These are phyloP conservation scores for Cenococcum geophilum DNA, from an alignment of 495 filamentous ascomycete genomes.

Conservation along the genomic window DNA sequence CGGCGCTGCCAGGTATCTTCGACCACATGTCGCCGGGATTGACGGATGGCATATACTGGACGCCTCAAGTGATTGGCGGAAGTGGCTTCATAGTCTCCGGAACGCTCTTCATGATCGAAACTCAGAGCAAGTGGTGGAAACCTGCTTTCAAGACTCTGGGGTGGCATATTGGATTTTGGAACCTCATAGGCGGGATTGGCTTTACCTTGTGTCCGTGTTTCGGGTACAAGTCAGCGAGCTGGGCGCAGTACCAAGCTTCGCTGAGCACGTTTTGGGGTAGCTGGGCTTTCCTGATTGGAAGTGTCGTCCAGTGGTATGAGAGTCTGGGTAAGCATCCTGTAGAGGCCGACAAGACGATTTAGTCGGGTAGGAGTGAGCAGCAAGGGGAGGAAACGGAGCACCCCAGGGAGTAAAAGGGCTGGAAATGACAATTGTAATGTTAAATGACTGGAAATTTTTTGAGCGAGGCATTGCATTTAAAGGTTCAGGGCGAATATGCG, in stretches of 20 bases:
- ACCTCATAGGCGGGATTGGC: constrained; percentile 56
- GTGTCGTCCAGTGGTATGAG: constrained; percentile 60
- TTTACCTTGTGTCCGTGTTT: constrained; percentile 64
- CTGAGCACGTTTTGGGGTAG: constrained; percentile 62
- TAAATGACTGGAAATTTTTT: too few relatives aligned
- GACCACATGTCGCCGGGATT: constrained; percentile 43
- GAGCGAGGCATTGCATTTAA: too few relatives aligned
- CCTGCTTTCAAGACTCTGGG: constrained; percentile 56
- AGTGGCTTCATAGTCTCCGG: constrained; percentile 56
- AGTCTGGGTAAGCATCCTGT: constrained; percentile 57
- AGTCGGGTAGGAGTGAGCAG: background rate
- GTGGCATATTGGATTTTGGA: constrained; percentile 56
- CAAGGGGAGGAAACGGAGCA: background rate
- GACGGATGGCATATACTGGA: constrained; percentile 58
- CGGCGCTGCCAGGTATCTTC: constrained; percentile 55
- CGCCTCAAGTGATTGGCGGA: constrained; percentile 63
- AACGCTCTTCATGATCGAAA: constrained; percentile 62
- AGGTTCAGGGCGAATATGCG: too few relatives aligned
- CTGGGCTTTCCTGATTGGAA: constrained; percentile 65
- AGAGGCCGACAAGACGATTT: constrained; percentile 29
- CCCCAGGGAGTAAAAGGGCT: too few relatives aligned
- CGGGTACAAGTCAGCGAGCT: constrained; percentile 45
- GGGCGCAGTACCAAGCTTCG: constrained; percentile 51
- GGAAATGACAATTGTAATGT: too few relatives aligned
- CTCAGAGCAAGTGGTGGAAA: constrained; percentile 59